Conservation (phyloP, 768 basidiomycete species). For the Chlorophyllum brunneum region DNA sequence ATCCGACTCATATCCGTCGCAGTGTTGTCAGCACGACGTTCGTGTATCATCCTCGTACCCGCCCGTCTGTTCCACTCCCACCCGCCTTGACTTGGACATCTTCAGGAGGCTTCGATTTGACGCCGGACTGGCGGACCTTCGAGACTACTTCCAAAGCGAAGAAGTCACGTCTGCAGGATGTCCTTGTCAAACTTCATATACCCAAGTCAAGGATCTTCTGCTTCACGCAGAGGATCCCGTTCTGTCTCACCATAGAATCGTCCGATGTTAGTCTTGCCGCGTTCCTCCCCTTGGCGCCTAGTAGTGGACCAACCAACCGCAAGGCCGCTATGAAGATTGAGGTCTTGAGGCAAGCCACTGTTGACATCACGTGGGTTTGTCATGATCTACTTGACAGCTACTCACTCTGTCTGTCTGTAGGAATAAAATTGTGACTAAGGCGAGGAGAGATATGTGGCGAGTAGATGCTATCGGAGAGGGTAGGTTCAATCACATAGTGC, state of each 20-base stretch:
- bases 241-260: slow-evolving; percentile 59
- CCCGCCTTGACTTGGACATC: slow-evolving; percentile 16
- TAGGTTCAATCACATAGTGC: slow-evolving; percentile 51
- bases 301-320: slow-evolving; percentile 24
- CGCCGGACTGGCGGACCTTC: slow-evolving; percentile 48
- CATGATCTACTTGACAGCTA: neutral
- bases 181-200: slow-evolving; percentile 42
- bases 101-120: slow-evolving; percentile 36
- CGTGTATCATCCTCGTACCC: slow-evolving; percentile 61
- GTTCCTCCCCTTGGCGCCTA: slow-evolving; percentile 59
- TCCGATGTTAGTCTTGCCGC: slow-evolving; percentile 51
- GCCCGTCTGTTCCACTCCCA: slow-evolving; percentile 51
- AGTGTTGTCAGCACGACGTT: slow-evolving; percentile 60
- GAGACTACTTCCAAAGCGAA: slow-evolving; percentile 38
- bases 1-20: slow-evolving; percentile 2
- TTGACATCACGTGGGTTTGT: slow-evolving; percentile 52
- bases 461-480: slow-evolving; percentile 63
- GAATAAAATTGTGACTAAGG: slow-evolving; percentile 41
- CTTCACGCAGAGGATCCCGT: slow-evolving; percentile 58
- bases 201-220: slow-evolving; percentile 60
- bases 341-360: slow-evolving; percentile 61
- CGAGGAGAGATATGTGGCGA: slow-evolving; percentile 72
- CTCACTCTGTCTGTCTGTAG: slow-evolving; percentile 24
- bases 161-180: slow-evolving; percentile 33
- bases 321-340: slow-evolving; percentile 50